Base-by-base conservation (phyloP, 2,329 filamentous ascomycete genomes). In the Neofusicoccum sp. region DNA sequence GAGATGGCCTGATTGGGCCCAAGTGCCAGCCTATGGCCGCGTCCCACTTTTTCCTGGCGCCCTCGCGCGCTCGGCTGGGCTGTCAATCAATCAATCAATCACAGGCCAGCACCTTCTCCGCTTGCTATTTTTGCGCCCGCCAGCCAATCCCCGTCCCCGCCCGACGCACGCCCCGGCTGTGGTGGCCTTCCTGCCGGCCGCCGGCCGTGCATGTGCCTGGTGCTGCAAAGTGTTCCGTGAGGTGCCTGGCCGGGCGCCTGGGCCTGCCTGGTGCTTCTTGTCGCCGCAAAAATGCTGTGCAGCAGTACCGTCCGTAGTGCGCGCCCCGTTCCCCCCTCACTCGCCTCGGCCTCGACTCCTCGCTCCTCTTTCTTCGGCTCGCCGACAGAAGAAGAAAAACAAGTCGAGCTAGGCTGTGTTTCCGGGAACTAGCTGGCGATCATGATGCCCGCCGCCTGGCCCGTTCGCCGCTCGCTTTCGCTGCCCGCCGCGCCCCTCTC, bases 1-100 rank as follows among this genome's bases (percentile, higher is more conserved):
- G 12, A 34, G 45, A 48, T 48, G 45, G 45, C 45, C 45, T 48
- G 45, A 48, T 56, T 43, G 51, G 28, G 38, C n/a, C n/a, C 38
- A 20, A 20, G 20, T 20, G 20, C 20, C 20, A 20, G 33, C 12
- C 34, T 26, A 38, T 20, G 26, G 24, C 6, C 31, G 16, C 31
- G 20, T 40, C 20, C 49, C 49, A 54, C 49, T 54, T 54, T 54
- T 54, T n/a, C 14, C 26, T 31, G 36, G 3, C n/a, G 7, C 6
- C 26, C 40, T 8, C 40, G 12, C 36, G 12, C 36, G 5, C 26
- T 56, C 36, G 36, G 36, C 51, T 56, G 34, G 12, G 34, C 49
- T 20, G 48, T 31, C 51, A 41, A 43, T 56, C 51, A 43, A 30
- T 40, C 49, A 53, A 20, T 20, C 20, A 53, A 41, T 28, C 36